A percentile compares a stretch with the other conserved stretches of the same genome.
phyloP scores from a whole-genome alignment of 1,284 basidiomycete genomes.

The Tilletia setariae region DNA sequence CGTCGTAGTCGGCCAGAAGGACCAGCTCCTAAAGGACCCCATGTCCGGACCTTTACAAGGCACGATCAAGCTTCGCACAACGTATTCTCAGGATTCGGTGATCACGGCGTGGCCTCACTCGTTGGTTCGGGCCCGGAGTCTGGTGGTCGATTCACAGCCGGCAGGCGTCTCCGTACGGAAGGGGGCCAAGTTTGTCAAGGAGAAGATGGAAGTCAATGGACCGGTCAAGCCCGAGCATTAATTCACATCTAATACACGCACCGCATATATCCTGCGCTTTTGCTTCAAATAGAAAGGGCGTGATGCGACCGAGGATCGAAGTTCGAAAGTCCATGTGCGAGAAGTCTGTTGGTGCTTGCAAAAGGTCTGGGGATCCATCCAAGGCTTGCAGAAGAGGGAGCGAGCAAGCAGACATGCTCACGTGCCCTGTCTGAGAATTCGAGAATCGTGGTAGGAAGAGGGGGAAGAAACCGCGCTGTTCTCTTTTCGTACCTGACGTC shows the following conservation, averaged over 20 bases:
- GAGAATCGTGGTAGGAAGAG: too few species aligned
- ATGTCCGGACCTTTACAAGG: not conserved
- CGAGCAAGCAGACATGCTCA: too few species aligned
- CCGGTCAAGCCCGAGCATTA: slow-evolving; percentile 6
- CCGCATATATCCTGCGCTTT: too few species aligned
- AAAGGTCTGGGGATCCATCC: too few species aligned
- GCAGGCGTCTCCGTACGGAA: slow-evolving; percentile 3
- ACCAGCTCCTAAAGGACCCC: not conserved
- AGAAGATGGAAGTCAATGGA: not conserved
- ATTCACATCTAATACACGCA: not conserved
- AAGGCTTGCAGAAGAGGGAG: too few species aligned
- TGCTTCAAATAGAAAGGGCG: too few species aligned
- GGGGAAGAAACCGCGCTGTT: too few species aligned
- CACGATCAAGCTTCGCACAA: not conserved
- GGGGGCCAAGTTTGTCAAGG: slow-evolving; percentile 3
- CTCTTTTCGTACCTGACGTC: too few species aligned
- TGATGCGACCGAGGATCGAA: too few species aligned
- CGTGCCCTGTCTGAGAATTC: too few species aligned
- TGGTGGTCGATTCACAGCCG: slow-evolving; percentile 1
- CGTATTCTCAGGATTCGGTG: not conserved
- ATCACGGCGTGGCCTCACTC: not conserved
- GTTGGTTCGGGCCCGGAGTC: not conserved
- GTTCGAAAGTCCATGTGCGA: too few species aligned
- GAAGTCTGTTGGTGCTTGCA: too few species aligned
- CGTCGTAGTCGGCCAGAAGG: not conserved